These are phyloP conservation scores for Nicotiana attenuata DNA, from an alignment of 257 asterid genomes.

Conservation along the genomic window DNA sequence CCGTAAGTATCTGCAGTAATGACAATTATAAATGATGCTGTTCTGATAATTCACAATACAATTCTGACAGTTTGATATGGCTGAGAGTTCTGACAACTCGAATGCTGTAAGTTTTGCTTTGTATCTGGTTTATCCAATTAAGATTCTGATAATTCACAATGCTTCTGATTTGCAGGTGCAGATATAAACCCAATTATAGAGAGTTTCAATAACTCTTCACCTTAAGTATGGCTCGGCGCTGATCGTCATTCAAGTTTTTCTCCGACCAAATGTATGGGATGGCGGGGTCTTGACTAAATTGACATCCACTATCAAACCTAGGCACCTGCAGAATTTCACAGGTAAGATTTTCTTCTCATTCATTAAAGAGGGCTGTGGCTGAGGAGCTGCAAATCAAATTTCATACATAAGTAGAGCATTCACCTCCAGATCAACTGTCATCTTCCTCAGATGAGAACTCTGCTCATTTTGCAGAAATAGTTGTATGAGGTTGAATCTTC, in stretches of 20 bases:
- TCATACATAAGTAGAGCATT: neutral
- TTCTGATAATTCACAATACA: neutral
- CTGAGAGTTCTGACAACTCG: too few relatives aligned
- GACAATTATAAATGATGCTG: neutral
- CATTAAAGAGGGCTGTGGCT: neutral
- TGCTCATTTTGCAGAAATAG: slow-evolving; percentile 69
- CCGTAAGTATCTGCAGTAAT: slow-evolving; percentile 69
- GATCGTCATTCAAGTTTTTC: slow-evolving; percentile 86
- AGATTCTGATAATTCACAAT: neutral
- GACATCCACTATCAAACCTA: slow-evolving; percentile 81
- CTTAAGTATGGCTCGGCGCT: slow-evolving; percentile 88
- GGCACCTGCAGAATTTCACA: slow-evolving; percentile 49
- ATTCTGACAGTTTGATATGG: too few relatives aligned
- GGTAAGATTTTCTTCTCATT: neutral
- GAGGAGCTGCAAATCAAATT: neutral
- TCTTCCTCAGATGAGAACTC: slow-evolving; percentile 67
- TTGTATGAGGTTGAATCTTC: slow-evolving; percentile 88
- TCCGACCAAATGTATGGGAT: slow-evolving; percentile 74
- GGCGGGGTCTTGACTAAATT: slow-evolving; percentile 94
- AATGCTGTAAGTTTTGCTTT: neutral
- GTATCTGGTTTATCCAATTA: neutral
- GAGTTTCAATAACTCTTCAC: slow-evolving; percentile 28
- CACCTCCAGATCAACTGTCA: slow-evolving; percentile 93
- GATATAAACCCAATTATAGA: neutral
- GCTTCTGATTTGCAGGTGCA: neutral